Percentiles rank a stretch among this genome's conserved stretches.
Conservation (phyloP, 352 stramenopile species). For the Phytopythium montanum region DNA sequence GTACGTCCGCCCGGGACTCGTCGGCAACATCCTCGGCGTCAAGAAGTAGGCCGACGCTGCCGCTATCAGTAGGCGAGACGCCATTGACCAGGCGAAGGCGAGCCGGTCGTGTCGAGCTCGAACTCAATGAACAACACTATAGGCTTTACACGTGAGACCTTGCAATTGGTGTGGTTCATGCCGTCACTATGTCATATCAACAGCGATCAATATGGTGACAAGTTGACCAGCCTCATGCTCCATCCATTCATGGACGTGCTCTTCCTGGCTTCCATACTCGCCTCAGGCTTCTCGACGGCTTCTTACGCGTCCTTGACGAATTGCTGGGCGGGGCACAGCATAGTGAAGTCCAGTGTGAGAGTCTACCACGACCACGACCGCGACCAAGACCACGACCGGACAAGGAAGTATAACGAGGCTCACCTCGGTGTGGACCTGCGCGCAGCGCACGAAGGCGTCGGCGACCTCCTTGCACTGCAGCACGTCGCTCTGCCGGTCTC, state of each 20-base stretch:
- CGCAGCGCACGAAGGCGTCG: slow-evolving; percentile 80
- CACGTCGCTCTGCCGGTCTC: slow-evolving; percentile 72
- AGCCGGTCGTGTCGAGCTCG: not conserved
- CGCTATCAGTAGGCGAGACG: slow-evolving; percentile 3
- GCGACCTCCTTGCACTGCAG: slow-evolving; percentile 85
- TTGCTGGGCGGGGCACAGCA: slow-evolving; percentile 22
- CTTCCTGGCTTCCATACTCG: not conserved
- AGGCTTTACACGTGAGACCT: not conserved
- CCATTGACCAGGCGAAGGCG: not conserved
- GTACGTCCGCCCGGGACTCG: slow-evolving; percentile 90
- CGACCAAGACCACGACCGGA: not conserved
- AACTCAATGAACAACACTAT: not conserved
- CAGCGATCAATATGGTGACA: not conserved
- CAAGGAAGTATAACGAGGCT: no score
- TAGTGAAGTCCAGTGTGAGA: not conserved
- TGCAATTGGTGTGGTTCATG: not conserved
- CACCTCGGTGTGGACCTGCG: slow-evolving; percentile 78
- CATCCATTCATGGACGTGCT: not conserved
- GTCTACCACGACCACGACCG: not conserved
- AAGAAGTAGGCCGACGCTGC: slow-evolving; percentile 19
- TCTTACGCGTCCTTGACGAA: slow-evolving; percentile 68
- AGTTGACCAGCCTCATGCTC: not conserved
- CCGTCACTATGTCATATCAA: not conserved
- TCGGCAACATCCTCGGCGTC: slow-evolving; percentile 45
- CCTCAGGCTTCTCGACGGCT: not conserved